Evolutionary conservation across 1,284 basidiomycete species (phyloP), one percentile per base, ranked within the genome.

Genomic region (Takashimella koratensis): DNA sequence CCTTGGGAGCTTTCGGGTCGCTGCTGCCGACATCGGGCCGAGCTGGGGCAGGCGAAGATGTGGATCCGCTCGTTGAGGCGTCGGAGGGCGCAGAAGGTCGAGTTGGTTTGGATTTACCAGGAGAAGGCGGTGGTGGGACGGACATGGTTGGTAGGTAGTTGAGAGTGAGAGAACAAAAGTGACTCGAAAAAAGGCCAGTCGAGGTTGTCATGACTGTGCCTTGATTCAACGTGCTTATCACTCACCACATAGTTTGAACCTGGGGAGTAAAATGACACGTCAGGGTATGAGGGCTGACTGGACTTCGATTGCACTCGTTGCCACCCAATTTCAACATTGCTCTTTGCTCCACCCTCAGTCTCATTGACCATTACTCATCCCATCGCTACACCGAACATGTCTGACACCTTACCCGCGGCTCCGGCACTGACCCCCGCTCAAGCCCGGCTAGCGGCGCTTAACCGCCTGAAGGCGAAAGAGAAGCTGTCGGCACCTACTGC

Each of bases 401-500:
- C 30, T 8, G 30, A 36, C 16, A 36, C 16, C 16, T 16, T 8
- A 36, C 30, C 30, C 8, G 30, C 30, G 16, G 30, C 30, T 16
- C 30, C 30, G 16, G 30, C 30, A 8, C 62, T 73, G 2, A 67
- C 68, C 4, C 65, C 71, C 11, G 61, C 65, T 6, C 72, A 76
- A 57, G 63, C 71, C 1, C 60, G 75, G 2, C 57, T 73, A 45
- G 72, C 74, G n/a, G 71, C 74, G 16, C 64, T 77, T 25, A 76
- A 76, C 54, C 64, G 76, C 2, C 58, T 76, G 19, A 77, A 76
- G 63, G 75, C 74, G 3, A 75, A 74, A 53, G 55, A 63, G 6
- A 62, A 63, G 39, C 62, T 67, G 42, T 52, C 57, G 5, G 43
- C 52, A 10, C 49, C 56, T 12, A 48, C 51, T 4, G 40, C 51